Base-by-base conservation (phyloP, 495 filamentous ascomycete species). In the Aspergillus baeticus region DNA sequence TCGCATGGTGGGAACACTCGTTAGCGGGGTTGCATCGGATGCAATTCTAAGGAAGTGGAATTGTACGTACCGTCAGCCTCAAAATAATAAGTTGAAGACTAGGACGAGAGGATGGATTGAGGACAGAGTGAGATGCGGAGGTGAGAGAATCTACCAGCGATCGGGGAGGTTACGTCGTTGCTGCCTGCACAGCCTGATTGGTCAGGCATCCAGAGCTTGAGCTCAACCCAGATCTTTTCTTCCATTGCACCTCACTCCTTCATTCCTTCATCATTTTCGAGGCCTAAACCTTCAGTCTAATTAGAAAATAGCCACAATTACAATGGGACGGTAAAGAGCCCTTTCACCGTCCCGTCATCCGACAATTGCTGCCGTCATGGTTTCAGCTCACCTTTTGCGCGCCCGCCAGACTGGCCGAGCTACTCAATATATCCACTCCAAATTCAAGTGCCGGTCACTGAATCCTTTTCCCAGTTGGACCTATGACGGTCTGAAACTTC, bases 321-420 rank as follows among this genome's bases (percentile, higher is more conserved):
- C 22, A 4, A 43, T 49, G 54, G 14, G 18, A 21, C 42, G 26
- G 15, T 68, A 57, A 61, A 20, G 22, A 48, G 14, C 20, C 38
- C 42, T n/a, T 37, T 26, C 29, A 52, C 23, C 44, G 35, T 43
- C 57, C 43, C 49, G 38, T 41, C 46, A 46, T 55, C 18, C 44
- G 23, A 41, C 51, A 56, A 36, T 56, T 46, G 47, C 55, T 55
- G 41, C 51, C 21, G 61, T 36, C 50, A 75, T 77, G 72, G 70
- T 64, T 36, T 63, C 66, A 53, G 62, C 69, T 65, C 67, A 62
- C n/a, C 63, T 74, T 52, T 62, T 70, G 52, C 73, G 70, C 63
- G 57, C 68, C 46, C 51, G 56, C 17, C 60, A 58, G 51, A 69
- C 64, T 42, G 57, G 63, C 63, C 67, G 68, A 50, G 55, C 55